phyloP scores from a whole-genome alignment of 2,329 filamentous ascomycete species.

The Trichoderma sp. region DNA sequence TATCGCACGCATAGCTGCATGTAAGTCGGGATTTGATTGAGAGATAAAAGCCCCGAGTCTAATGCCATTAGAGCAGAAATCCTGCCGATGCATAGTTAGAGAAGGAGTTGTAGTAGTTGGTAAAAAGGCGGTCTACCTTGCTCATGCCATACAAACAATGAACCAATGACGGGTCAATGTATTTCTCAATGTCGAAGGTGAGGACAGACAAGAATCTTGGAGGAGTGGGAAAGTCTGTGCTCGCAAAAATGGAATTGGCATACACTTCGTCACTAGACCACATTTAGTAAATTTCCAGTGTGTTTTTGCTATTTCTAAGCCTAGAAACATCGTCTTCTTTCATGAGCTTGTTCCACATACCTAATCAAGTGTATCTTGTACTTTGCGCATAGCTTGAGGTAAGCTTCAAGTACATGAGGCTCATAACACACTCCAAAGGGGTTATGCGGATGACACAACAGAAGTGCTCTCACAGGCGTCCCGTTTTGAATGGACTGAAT shows the following conservation, averaged over 20 bases:
- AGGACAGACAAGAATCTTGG: neutral
- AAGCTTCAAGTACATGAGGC: neutral
- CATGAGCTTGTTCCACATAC: neutral
- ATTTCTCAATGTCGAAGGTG: neutral
- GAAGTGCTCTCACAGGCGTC: neutral
- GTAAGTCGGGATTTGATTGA: neutral
- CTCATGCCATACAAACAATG: neutral
- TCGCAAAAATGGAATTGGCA: neutral
- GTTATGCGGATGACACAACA: neutral
- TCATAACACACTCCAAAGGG: neutral
- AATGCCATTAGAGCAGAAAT: neutral
- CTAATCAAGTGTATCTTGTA: neutral
- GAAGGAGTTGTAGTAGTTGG: accelerated
- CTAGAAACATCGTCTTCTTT: neutral
- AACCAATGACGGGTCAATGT: neutral
- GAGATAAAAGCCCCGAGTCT: neutral
- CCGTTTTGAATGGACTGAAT: neutral
- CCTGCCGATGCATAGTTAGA: neutral
- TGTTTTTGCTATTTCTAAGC: neutral
- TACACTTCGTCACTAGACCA: neutral
- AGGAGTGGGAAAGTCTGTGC: neutral
- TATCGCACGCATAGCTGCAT: neutral
- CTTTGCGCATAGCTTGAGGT: neutral
- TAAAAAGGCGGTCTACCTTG: neutral
- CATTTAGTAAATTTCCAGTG: neutral